Base-by-base conservation (phyloP, 2,329 filamentous ascomycete species). In the Coniochaeta sp. region DNA sequence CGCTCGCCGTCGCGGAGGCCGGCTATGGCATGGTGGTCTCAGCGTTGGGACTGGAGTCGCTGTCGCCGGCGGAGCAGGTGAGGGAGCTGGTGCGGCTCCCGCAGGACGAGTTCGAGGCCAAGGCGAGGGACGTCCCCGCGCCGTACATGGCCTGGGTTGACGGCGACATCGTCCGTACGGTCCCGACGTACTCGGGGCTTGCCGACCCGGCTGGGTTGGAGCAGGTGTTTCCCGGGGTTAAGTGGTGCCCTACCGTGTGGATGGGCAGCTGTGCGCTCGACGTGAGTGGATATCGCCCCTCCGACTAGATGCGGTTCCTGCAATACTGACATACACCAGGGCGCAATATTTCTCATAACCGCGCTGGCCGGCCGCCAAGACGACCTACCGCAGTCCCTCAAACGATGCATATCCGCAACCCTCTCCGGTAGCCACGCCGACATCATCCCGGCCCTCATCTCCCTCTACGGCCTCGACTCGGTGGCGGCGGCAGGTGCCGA, bases 131-230 rank as follows among this genome's bases (percentile, higher is more conserved):
- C 24, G 22, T 56, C 14, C 58, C 32, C 10, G 58, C 36, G 4
- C 58, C 58, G 12, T 42, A 55, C 28, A 59, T 40, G 22, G 58
- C 58, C 17, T 36, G 54, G 34, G 50, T 59, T 4, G 58, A 59
- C 36, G 50, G 24, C 58, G 58, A 59, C 30, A 32, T 59, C 24
- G 30, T 59, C 16, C 42, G 14, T 26, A 36, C 54, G 19, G 54
- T 56, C 19, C 54, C 54, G n/a, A 56, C 54, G n/a, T 56, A 28
- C 34, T 34, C 28, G 14, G 30, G 34, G 5, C 22, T 56, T n/a
- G 28, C 54, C n/a, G 30, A 34, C 1, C 17, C 30, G 9, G 54
- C 19, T 12, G 26, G 54, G 17, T 14, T 38, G 19, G 38, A 56
- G 34, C 36, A 38, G 34, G 30, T 36, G 17, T 36, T 56, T 16